phyloP scores from a whole-genome alignment of 1,139 yeast genomes.

The Saccharomyces hybrid region DNA sequence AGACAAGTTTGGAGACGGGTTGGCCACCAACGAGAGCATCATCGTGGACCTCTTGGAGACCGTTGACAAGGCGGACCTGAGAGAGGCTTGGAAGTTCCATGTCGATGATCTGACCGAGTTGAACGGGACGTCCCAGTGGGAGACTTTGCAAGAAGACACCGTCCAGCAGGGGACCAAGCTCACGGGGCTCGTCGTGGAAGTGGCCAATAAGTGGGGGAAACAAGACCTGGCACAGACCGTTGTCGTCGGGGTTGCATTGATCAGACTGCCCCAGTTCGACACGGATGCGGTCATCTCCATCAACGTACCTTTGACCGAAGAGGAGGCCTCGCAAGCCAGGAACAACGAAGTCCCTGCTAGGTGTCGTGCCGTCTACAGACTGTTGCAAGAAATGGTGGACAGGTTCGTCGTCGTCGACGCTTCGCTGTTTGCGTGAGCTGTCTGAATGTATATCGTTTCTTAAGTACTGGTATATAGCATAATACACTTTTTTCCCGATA shows the following conservation, averaged over 20 bases:
- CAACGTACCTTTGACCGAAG: slow-evolving; percentile 40
- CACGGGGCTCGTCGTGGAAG: slow-evolving; percentile 18
- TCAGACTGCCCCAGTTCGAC: slow-evolving; percentile 42
- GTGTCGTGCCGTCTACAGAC: slow-evolving; percentile 28
- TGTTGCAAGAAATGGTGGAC: slow-evolving; percentile 30
- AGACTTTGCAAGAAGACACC: slow-evolving; percentile 13
- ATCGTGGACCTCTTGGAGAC: slow-evolving; percentile 66
- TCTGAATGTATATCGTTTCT: not conserved
- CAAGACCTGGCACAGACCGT: slow-evolving; percentile 32
- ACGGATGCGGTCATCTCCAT: slow-evolving; percentile 61
- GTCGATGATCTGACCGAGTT: slow-evolving; percentile 36
- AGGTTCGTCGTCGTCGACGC: slow-evolving; percentile 37
- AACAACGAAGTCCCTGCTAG: slow-evolving; percentile 19
- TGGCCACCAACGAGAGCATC: slow-evolving; percentile 48
- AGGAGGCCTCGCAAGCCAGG: slow-evolving; percentile 10
- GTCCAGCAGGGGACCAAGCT: slow-evolving; percentile 8
- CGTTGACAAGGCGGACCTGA: slow-evolving; percentile 36
- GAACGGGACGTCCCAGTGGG: slow-evolving; percentile 31
- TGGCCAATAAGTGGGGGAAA: slow-evolving; percentile 42
- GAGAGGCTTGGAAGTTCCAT: slow-evolving; percentile 36
- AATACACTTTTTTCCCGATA: not conserved
- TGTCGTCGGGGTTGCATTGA: slow-evolving; percentile 45
- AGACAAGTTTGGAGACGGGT: slow-evolving; percentile 30
- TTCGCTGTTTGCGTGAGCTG: slow-evolving; percentile 37
- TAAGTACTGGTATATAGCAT: not conserved